phyloP scores from a whole-genome alignment of 805 yeast species.

The Yarrowia porcina region DNA sequence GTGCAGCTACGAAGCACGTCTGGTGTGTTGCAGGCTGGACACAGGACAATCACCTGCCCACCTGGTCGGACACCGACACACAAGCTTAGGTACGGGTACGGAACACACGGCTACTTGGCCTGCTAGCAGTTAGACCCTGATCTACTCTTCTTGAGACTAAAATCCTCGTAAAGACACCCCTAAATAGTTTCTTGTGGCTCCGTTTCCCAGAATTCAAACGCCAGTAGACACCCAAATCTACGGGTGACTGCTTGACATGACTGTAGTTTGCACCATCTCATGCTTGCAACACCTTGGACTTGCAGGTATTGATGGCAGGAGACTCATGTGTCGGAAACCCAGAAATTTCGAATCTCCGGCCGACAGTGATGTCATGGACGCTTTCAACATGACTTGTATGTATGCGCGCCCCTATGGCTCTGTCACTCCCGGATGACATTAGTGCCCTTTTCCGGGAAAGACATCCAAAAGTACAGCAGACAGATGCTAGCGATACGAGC shows the following conservation, averaged over 20 bases:
- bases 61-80: neutral
- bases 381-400: neutral
- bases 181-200: too few relatives aligned
- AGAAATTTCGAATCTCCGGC: neutral
- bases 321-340: neutral
- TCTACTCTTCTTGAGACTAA: neutral
- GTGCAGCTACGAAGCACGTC: neutral
- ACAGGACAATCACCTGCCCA: neutral
- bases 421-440: neutral
- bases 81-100: neutral
- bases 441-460: neutral
- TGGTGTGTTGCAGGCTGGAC: neutral
- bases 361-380: neutral
- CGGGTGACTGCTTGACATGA: neutral
- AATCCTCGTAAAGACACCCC: too few relatives aligned
- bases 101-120: too few relatives aligned
- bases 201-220: too few relatives aligned
- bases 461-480: neutral
- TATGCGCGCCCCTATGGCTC: neutral
- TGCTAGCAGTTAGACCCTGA: neutral
- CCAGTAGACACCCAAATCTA: neutral
- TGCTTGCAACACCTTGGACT: neutral
- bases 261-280: neutral
- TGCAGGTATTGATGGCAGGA: neutral
- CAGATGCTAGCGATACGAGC: neutral